phyloP scores from a whole-genome alignment of 371 early-diverging fungal species.

The Apophysomyces trapeziformis region DNA sequence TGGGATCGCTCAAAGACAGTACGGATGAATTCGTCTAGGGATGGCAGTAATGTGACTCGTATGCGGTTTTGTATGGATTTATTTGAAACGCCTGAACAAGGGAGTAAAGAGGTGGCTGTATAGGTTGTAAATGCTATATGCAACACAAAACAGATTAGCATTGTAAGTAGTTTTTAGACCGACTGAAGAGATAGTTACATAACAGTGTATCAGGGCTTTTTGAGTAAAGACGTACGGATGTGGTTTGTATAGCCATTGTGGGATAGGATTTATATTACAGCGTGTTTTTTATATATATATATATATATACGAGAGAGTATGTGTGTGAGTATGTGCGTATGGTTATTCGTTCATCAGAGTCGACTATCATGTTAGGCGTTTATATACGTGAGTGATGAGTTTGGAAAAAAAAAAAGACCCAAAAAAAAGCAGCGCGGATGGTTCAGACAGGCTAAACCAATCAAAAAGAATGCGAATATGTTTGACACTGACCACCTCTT shows the following conservation, averaged over 20 bases:
- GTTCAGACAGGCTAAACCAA: conserved; percentile 3
- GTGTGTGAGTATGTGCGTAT: too few species aligned
- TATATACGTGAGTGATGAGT: not conserved
- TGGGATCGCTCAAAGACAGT: conserved; percentile 12
- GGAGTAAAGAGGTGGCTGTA: conserved; percentile 51
- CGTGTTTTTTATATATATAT: not conserved
- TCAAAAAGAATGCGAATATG: not conserved
- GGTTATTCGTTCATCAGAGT: too few species aligned
- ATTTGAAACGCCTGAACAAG: conserved; percentile 28
- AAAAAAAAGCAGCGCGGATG: not conserved
- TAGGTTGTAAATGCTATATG: conserved; percentile 44
- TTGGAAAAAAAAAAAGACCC: too few species aligned
- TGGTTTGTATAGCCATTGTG: conserved; percentile 22
- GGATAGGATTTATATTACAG: too few species aligned
- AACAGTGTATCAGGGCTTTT: conserved; percentile 50
- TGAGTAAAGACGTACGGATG: conserved; percentile 38
- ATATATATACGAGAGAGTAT: not conserved
- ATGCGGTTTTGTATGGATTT: conserved; percentile 11
- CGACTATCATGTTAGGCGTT: not conserved
- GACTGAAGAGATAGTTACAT: conserved; percentile 31
- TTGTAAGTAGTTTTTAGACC: not conserved
- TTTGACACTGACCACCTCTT: not conserved
- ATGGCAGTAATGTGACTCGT: conserved; percentile 9
- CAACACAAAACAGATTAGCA: conserved; percentile 1
- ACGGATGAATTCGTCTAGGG: conserved; percentile 14